These are phyloP conservation scores for Suhomyces bokatorum DNA, from an alignment of 1,139 yeast genomes.

Conservation along the genomic window DNA sequence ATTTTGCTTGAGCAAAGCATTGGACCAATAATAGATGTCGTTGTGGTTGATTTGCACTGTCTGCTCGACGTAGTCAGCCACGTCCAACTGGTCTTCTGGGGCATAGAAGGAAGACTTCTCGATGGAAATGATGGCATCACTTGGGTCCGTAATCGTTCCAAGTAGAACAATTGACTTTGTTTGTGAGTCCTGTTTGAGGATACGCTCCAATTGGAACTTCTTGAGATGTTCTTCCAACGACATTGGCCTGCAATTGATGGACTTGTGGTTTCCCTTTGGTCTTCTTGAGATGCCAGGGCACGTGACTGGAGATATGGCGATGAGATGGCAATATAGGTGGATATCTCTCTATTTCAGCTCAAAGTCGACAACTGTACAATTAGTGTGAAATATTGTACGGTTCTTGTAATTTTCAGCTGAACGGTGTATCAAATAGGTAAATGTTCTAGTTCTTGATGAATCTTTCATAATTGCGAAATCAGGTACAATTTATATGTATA, in stretches of 20 bases:
- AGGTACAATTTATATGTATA: too few species aligned
- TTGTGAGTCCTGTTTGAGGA: slow-evolving; percentile 59
- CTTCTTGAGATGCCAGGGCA: too few species aligned
- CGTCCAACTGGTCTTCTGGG: slow-evolving; percentile 18
- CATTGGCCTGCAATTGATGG: background rate
- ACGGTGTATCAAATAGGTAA: too few species aligned
- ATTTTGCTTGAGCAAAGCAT: slow-evolving; percentile 51
- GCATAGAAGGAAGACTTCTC: slow-evolving; percentile 67
- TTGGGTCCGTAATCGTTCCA: slow-evolving; percentile 55
- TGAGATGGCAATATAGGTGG: too few species aligned
- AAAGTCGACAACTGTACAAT: too few species aligned
- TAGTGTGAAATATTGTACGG: too few species aligned
- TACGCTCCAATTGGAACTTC: slow-evolving; percentile 40
- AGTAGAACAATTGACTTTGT: slow-evolving; percentile 63
- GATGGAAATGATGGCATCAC: slow-evolving; percentile 68
- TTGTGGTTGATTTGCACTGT: slow-evolving; percentile 58
- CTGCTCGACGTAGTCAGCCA: slow-evolving; percentile 30
- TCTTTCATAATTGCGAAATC: too few species aligned
- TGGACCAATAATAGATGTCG: slow-evolving; percentile 85
- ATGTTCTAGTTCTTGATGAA: too few species aligned
- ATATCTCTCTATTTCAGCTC: too few species aligned
- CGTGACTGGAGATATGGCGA: too few species aligned
- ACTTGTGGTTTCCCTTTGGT: too few species aligned
- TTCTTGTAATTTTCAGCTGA: too few species aligned
- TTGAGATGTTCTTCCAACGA: slow-evolving; percentile 24